phyloP scores from a whole-genome alignment of 1,139 yeast genomes.

The Kluyveromyces sp. region DNA sequence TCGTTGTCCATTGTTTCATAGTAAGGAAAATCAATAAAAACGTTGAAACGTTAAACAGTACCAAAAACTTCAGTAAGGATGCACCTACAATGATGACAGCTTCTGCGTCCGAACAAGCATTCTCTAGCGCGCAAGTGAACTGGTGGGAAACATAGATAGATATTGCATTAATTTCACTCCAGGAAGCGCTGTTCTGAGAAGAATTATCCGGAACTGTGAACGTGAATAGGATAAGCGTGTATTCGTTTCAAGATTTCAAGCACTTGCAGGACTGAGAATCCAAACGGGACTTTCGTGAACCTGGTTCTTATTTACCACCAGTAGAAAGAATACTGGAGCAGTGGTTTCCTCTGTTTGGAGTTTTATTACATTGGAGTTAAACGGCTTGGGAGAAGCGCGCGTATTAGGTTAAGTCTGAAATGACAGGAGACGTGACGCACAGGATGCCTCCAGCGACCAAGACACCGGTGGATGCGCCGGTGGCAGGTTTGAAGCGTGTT shows the following conservation, averaged over 20 bases:
- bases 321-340: no score
- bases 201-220: no score
- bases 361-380: neutral
- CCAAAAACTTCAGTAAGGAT: no score
- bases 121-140: neutral
- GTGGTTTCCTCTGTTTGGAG: neutral
- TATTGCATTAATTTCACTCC: neutral
- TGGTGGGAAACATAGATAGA: neutral
- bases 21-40: no score
- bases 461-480: constrained; percentile 4
- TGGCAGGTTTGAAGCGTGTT: constrained; percentile 4
- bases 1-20: no score
- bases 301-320: no score
- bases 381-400: neutral
- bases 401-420: neutral
- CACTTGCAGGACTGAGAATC: no score
- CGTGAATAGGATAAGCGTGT: neutral
- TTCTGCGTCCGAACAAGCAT: no score
- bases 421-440: neutral
- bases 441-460: constrained; percentile 6
- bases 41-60: no score
- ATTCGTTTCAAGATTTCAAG: neutral
- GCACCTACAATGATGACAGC: no score
- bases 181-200: neutral
- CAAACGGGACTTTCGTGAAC: no score